Conservation (phyloP, 2,329 filamentous ascomycete species). For the Plectosphaerella cucumerina region DNA sequence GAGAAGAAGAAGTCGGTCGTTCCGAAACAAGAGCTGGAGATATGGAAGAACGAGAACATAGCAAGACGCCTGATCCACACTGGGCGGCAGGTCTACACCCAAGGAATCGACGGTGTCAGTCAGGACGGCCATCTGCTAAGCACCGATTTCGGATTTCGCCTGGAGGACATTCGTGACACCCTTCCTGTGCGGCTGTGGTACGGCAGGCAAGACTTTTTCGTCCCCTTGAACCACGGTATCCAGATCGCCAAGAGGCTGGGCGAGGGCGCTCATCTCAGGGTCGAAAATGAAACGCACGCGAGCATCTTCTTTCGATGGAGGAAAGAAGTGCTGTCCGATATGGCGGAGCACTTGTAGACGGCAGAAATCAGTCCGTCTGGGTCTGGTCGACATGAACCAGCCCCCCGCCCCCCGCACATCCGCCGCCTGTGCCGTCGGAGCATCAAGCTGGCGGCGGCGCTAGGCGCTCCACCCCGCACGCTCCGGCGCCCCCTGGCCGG, state of each 20-base stretch:
- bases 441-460: too few relatives aligned
- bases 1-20: constrained; percentile 3
- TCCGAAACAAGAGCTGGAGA: constrained; percentile 1
- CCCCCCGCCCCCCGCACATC: too few relatives aligned
- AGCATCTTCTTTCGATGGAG: constrained; percentile 10
- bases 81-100: constrained; percentile 6
- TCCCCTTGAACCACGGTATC: constrained; percentile 7
- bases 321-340: not conserved
- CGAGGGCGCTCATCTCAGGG: not conserved
- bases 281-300: constrained; percentile 11
- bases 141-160: constrained; percentile 8
- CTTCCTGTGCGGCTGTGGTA: constrained; percentile 10
- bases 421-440: too few relatives aligned
- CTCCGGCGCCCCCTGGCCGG: too few relatives aligned
- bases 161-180: constrained; percentile 7
- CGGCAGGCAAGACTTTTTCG: constrained; percentile 6
- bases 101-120: constrained; percentile 8
- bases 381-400: too few relatives aligned
- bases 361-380: too few relatives aligned
- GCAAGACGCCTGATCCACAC: constrained; percentile 7
- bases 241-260: constrained; percentile 9
- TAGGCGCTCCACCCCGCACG: too few relatives aligned
- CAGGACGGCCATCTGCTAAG: constrained; percentile 5
- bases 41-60: constrained; percentile 6
- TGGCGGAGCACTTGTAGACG: not conserved